phyloP scores from a whole-genome alignment of 1,284 basidiomycete genomes.

The Ustilago cynodontis region DNA sequence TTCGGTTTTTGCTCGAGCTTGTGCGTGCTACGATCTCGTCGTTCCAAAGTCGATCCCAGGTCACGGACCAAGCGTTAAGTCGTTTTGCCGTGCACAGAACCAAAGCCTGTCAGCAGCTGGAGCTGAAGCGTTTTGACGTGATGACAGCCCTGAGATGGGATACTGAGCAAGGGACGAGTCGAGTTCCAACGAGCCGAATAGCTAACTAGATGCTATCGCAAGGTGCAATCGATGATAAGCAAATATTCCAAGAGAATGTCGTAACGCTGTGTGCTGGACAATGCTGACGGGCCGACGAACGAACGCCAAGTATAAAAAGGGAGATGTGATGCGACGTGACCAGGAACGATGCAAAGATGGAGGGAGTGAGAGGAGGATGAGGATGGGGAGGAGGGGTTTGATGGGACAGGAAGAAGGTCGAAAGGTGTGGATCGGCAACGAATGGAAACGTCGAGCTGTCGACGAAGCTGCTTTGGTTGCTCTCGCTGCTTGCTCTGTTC shows the following conservation, averaged over 20 bases:
- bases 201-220: background rate
- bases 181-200: background rate
- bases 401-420: background rate
- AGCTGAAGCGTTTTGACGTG: no score
- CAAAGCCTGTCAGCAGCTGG: background rate
- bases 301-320: no score
- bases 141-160: no score
- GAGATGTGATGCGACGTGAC: background rate
- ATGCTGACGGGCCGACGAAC: background rate
- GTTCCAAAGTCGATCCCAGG: background rate
- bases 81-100: background rate
- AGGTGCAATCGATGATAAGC: background rate
- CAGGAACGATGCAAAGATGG: background rate
- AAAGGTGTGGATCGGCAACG: slow-evolving; percentile 5
- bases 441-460: background rate
- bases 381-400: background rate
- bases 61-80: background rate
- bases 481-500: background rate
- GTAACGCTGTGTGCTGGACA: background rate
- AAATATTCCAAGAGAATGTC: background rate
- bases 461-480: background rate
- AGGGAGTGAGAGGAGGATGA: background rate
- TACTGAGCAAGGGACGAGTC: background rate
- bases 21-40: background rate
- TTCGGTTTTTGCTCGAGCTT: background rate